Base-by-base conservation (phyloP, 2,329 filamentous ascomycete genomes). In the Trichoderma brevicompactum region DNA sequence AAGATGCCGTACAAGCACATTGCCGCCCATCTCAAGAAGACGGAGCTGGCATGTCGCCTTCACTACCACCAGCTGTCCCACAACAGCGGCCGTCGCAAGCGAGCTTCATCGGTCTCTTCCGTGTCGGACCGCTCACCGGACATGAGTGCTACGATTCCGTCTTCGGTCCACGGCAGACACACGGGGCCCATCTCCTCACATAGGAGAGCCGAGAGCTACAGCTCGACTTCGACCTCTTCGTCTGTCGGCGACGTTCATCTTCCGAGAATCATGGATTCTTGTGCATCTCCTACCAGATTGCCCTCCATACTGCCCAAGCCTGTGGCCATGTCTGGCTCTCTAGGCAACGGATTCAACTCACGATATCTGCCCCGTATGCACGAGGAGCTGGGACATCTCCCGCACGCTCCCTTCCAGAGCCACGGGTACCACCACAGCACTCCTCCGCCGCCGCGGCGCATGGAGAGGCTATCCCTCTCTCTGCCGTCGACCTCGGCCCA, bases 1-100 rank as follows among this genome's bases (percentile, higher is more conserved):
- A 94, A 94, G 80, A 92, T 94, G 88, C 92, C 92, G 0, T 95
- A 95, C 79, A 95, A 94, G 83, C 91, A 94, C 76, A 95, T 95
- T 74, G 92, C 92, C 66, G 87, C 89, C 66, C 89, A 94, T 72
- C 81, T 95, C 70, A 92, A 93, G 79, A 96, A 95, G 82, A 95
- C 92, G 0, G 92, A 95, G 80, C 83, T 95, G 66, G 92, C 92
- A 54, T 96, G 92, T 79, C 91, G 92, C 68, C 85, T 96, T 68
- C 92, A 95, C 78, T 94, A 92, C 75, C 92, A 96, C 74, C 92
- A 95, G 74, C 85, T 95, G 68, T 92, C 89, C 69, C 91, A 93
- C 75, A 91, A 91, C 66, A 92, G 86, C 80, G 92, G 91, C 79
- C 89, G 91, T 72, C 89, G 91, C 75, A 92, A 92, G 83, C 87